Base-by-base conservation (phyloP, 1,284 basidiomycete species). In the Trametes versicolor region DNA sequence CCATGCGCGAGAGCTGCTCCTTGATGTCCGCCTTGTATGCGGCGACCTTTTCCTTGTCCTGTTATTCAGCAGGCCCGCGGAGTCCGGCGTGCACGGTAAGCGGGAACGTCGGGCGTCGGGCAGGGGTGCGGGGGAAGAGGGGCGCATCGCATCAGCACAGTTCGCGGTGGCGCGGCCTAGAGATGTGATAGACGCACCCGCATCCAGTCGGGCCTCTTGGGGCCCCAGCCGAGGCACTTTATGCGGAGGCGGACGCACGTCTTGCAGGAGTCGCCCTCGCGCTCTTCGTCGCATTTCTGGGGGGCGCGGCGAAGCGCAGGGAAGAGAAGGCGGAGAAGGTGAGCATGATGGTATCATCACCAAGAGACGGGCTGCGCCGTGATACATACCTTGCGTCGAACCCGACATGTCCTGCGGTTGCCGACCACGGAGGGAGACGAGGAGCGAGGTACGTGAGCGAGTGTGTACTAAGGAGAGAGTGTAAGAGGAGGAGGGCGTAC, bases 211-310 rank as follows among this genome's bases (percentile, higher is more conserved):
- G 91, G 92, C 58, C 92, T 85, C 73, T 85, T 90, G 17, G 87
- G 81, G 7, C 92, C 92, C 92, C 92, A 94, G 21, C 92, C 92
- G 4, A 94, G 81, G 77, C 92, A 94, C 53, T 90, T 83, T 72
- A 94, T 90, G 60, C 86, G 87, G 25, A 94, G 81, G 47, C 92
- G 89, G 68, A 85, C 84, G 74, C 92, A 94, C 0, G 92, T 94
- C 71, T 87, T 84, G 77, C 92, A 94, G 3, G 91, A 89, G 74
- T 90, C 86, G 67, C 86, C 88, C 74, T 91, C 88, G 70, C 89
- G 86, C 72, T 91, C 87, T 73, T 93, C 92, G 76, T 94, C 92
- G 76, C 92, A 94, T 90, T 93, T 93, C 91, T 93, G 74, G 32
- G 45, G 27, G 39, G 49, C 57, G 25, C 34, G 17, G 48, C 37